A percentile compares a stretch with the other conserved stretches of the same genome.
Evolutionary conservation across 2,329 filamentous ascomycete genomes (phyloP).

Genomic region (Saccharata proteae): DNA sequence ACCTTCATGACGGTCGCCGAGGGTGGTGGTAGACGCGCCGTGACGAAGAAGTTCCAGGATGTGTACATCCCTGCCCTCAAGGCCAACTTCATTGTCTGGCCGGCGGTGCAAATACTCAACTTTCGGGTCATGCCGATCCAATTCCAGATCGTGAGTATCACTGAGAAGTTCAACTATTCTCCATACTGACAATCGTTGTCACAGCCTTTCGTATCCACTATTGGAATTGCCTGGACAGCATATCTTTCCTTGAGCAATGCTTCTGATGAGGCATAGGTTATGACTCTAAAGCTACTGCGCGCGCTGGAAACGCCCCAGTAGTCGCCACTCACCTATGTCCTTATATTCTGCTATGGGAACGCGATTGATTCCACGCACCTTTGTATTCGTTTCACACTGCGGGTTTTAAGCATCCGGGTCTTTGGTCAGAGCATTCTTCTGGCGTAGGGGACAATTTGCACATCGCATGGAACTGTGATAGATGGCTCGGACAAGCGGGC

Average conservation of each 20-base stretch:
- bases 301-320: too few relatives aligned
- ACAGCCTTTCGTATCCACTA: conserved; percentile 90
- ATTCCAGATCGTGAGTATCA: conserved; percentile 68
- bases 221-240: conserved; percentile 96
- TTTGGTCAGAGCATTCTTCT: too few relatives aligned
- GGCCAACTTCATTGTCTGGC: conserved; percentile 93
- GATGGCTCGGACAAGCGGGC: too few relatives aligned
- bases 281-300: too few relatives aligned
- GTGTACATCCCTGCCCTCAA: conserved; percentile 91
- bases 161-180: conserved; percentile 8
- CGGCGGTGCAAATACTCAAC: conserved; percentile 90
- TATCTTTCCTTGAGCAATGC: conserved; percentile 90
- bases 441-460: too few relatives aligned
- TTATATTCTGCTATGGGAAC: too few relatives aligned
- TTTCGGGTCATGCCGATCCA: conserved; percentile 91
- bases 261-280: conserved; percentile 52
- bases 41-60: conserved; percentile 76
- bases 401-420: too few relatives aligned
- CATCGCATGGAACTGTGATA: too few relatives aligned
- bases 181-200: conserved; percentile 7
- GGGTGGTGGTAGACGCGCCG: conserved; percentile 70
- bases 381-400: too few relatives aligned
- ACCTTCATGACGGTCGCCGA: conserved; percentile 94
- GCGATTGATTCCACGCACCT: too few relatives aligned
- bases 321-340: too few relatives aligned